Evolutionary conservation across 352 stramenopile species (phyloP).

Genomic region (Globisporangium polare): DNA sequence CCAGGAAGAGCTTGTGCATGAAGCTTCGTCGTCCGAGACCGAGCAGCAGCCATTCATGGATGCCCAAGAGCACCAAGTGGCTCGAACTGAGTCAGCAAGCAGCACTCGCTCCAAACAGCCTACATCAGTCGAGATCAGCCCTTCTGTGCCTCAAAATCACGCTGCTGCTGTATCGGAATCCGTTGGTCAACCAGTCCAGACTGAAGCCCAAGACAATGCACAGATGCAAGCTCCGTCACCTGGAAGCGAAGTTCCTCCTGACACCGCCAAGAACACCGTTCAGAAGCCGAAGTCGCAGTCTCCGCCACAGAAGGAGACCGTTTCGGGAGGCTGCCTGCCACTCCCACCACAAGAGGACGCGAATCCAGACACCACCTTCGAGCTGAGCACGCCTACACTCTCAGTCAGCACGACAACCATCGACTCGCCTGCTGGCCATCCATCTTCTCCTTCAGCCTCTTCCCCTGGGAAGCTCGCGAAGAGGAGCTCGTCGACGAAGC

Average conservation of each 20-base stretch:
- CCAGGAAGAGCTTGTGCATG: not conserved
- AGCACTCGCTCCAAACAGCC: not conserved
- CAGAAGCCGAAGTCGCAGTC: not conserved
- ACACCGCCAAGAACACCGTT: not conserved
- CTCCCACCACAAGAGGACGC: not conserved
- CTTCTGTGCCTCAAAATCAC: not conserved
- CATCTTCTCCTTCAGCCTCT: not conserved
- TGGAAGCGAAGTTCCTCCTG: not conserved
- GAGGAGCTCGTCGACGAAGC: not conserved
- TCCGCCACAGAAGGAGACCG: not conserved
- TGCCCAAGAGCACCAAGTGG: not conserved
- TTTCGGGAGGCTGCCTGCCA: not conserved
- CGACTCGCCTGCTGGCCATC: not conserved
- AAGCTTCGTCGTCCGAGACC: not conserved
- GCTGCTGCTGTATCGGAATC: not conserved
- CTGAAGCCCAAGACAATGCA: not conserved
- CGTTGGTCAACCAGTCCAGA: not conserved
- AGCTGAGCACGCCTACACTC: not conserved
- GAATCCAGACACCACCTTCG: not conserved
- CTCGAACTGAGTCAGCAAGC: not conserved
- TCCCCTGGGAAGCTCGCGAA: not conserved
- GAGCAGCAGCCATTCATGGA: not conserved
- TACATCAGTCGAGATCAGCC: not conserved
- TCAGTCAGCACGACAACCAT: not conserved
- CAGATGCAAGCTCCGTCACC: too few relatives aligned